Conservation (phyloP, 345 rosid species). For the Pistacia vera region DNA sequence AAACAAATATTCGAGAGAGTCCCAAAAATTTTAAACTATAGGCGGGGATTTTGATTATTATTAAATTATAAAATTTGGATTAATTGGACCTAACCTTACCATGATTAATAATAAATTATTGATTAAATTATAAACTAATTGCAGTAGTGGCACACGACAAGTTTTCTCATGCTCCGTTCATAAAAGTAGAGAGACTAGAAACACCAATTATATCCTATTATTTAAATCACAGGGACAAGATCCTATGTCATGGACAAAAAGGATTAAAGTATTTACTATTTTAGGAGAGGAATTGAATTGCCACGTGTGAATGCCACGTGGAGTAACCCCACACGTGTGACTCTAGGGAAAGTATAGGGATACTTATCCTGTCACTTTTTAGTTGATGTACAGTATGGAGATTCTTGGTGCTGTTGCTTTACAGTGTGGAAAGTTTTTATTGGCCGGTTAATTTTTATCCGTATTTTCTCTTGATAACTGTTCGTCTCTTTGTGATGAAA, state of each 20-base stretch:
- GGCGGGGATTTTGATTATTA: neutral
- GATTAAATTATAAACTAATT: constrained; percentile 12
- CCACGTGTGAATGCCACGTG: constrained; percentile 33
- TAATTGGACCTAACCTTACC: constrained; percentile 33
- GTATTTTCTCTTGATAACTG: too few relatives aligned
- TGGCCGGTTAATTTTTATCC: neutral
- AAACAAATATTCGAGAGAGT: constrained; percentile 4
- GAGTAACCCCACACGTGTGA: constrained; percentile 25
- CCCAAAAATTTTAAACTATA: neutral
- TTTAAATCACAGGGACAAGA: constrained; percentile 34
- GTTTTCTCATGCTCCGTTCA: constrained; percentile 7
- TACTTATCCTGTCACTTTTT: neutral
- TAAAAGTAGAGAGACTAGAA: neutral
- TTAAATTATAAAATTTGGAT: constrained; percentile 22
- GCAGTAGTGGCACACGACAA: constrained; percentile 33
- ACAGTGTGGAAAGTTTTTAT: neutral
- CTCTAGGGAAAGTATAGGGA: neutral
- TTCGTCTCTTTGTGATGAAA: neutral
- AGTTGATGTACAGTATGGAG: neutral
- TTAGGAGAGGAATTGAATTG: neutral
- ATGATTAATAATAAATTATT: constrained; percentile 19
- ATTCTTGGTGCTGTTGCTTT: neutral
- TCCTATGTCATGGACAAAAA: constrained; percentile 1
- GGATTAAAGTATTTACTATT: neutral
- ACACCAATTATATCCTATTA: neutral